These are phyloP conservation scores for Yamadazyma sp. DNA, from an alignment of 1,139 yeast genomes.

Conservation along the genomic window DNA sequence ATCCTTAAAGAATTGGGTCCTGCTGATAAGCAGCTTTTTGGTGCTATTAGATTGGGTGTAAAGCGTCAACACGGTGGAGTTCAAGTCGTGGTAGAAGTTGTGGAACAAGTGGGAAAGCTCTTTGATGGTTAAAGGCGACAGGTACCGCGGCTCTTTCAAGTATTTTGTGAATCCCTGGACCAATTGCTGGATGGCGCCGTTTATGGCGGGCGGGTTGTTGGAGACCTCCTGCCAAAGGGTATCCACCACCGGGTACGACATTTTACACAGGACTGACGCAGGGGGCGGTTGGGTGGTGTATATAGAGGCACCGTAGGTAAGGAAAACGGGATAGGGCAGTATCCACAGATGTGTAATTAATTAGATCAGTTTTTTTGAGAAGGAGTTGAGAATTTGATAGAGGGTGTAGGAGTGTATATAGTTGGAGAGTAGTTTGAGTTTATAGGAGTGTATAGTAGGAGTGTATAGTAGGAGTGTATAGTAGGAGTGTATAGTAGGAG, in stretches of 20 bases:
- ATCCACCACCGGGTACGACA: conserved; percentile 5
- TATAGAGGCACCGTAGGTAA: too few species aligned
- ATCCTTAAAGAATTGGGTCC: conserved; percentile 27
- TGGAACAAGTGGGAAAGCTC: conserved; percentile 37
- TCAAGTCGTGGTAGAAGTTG: conserved; percentile 38
- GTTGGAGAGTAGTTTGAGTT: too few species aligned
- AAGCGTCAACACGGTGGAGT: conserved; percentile 31
- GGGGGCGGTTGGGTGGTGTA: too few species aligned
- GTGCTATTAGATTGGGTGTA: conserved; percentile 41
- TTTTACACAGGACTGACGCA: not conserved
- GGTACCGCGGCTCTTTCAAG: conserved; percentile 46
- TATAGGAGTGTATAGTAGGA: too few species aligned
- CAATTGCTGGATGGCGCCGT: conserved; percentile 20
- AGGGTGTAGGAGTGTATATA: too few species aligned
- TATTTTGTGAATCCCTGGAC: conserved; percentile 34
- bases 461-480: too few species aligned
- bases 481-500: too few species aligned
- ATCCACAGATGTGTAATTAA: not conserved
- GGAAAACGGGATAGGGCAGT: not conserved
- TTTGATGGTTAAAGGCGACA: conserved; percentile 36
- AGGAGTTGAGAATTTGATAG: too few species aligned
- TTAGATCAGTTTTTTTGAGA: not conserved
- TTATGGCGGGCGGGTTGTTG: conserved; percentile 5
- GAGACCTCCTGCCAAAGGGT: conserved; percentile 7
- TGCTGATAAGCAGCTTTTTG: conserved; percentile 38